Conservation (phyloP, 139 green algal genomes). For the Picochlorum sp. region DNA sequence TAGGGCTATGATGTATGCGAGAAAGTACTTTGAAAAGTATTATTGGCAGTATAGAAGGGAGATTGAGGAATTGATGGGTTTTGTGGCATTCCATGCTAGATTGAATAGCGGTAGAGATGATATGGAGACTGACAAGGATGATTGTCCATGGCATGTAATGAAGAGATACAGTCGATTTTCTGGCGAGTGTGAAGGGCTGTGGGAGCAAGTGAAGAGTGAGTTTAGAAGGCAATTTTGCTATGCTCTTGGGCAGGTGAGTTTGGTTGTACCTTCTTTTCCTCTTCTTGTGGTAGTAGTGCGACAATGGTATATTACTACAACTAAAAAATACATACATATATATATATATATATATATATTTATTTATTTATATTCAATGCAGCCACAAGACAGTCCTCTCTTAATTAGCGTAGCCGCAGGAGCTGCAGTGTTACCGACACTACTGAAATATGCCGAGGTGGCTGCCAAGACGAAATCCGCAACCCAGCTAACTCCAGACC, state of each 20-base stretch:
- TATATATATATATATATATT: constrained; percentile 6
- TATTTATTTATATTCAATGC: too few relatives aligned
- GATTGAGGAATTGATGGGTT: constrained; percentile 84
- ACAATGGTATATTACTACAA: neutral
- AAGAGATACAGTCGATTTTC: constrained; percentile 21
- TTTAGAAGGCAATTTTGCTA: constrained; percentile 74
- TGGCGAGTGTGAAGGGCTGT: constrained; percentile 43
- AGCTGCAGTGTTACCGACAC: constrained; percentile 60
- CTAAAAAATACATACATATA: neutral
- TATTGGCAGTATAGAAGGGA: constrained; percentile 32
- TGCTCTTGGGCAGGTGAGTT: constrained; percentile 74
- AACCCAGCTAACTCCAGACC: neutral
- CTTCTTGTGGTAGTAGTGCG: constrained; percentile 46
- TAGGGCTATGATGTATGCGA: constrained; percentile 64
- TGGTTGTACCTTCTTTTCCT: too few relatives aligned
- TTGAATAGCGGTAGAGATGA: constrained; percentile 9
- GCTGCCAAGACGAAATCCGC: constrained; percentile 25
- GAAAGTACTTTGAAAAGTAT: constrained; percentile 49
- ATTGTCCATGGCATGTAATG: neutral
- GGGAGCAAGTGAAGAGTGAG: constrained; percentile 55
- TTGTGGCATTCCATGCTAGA: constrained; percentile 62
- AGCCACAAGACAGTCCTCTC: constrained; percentile 72
- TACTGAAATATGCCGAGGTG: constrained; percentile 77
- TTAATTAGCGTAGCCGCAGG: constrained; percentile 69
- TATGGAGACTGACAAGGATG: neutral